Evolutionary conservation across 441 rosid genomes (phyloP).

Genomic region (Adansonia grandidieri): DNA sequence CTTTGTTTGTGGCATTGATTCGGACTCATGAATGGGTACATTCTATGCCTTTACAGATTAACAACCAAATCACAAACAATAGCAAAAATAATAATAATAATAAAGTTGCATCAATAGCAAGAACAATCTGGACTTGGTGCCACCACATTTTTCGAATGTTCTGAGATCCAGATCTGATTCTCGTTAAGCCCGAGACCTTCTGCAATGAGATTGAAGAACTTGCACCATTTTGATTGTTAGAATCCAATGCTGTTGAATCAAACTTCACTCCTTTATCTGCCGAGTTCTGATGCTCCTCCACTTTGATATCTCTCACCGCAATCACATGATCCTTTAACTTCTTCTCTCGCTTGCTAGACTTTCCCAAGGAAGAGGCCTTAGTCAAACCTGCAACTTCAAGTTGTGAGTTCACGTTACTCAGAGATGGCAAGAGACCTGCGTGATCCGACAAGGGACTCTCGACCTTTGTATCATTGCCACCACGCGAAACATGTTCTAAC

Average conservation of each 20-base stretch:
- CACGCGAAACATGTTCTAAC: conserved; percentile 54
- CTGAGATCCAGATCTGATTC: conserved; percentile 62
- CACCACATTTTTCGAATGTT: conserved; percentile 73
- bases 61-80: conserved; percentile 68
- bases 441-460: background rate
- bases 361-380: conserved; percentile 70
- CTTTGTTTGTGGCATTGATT: too few relatives aligned
- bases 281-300: conserved; percentile 53
- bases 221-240: conserved; percentile 44
- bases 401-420: conserved; percentile 47
- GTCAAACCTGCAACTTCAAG: conserved; percentile 57
- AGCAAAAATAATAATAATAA: conserved; percentile 50
- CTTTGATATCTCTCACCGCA: conserved; percentile 56
- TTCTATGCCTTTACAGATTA: conserved; percentile 62
- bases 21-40: conserved; percentile 48
- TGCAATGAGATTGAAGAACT: conserved; percentile 51
- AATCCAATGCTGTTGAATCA: conserved; percentile 45
- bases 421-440: conserved; percentile 50
- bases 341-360: conserved; percentile 62
- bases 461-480: conserved; percentile 24
- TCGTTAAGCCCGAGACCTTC: conserved; percentile 59
- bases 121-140: conserved; percentile 72
- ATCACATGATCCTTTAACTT: conserved; percentile 67
- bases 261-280: conserved; percentile 26
- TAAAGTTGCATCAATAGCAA: conserved; percentile 75